A percentile compares a stretch with the other conserved stretches of the same genome.
Evolutionary conservation across 257 asterid species (phyloP).

Genomic region (Nicotiana benthamiana): DNA sequence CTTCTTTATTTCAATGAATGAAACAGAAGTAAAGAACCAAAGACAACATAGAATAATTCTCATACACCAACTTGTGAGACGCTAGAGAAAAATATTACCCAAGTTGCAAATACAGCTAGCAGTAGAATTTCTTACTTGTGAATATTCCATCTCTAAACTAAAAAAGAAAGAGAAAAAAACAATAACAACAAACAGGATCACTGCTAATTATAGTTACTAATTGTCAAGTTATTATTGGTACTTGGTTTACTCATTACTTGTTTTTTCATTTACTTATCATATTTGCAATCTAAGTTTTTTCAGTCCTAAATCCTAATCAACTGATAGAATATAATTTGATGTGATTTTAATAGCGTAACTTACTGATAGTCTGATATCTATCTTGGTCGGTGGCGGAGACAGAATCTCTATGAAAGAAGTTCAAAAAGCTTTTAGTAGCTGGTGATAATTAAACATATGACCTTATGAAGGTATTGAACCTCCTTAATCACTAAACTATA

Average conservation of each 20-base stretch:
- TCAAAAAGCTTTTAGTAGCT: too few relatives aligned
- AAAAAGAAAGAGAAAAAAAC: background rate
- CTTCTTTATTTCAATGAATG: background rate
- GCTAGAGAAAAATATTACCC: background rate
- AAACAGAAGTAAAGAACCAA: background rate
- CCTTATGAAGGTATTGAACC: too few relatives aligned
- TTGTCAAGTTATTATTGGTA: background rate
- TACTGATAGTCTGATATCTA: background rate
- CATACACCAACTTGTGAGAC: background rate
- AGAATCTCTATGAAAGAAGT: too few relatives aligned
- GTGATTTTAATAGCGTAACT: background rate
- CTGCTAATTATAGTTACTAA: too few relatives aligned
- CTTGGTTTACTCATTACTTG: background rate
- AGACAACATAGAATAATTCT: background rate
- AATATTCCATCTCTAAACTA: background rate
- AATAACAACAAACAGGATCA: background rate
- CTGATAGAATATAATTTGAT: too few relatives aligned
- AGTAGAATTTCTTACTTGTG: background rate
- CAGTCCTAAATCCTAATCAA: background rate
- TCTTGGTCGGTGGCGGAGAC: too few relatives aligned
- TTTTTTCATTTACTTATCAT: background rate
- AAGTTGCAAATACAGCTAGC: background rate
- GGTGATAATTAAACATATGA: too few relatives aligned
- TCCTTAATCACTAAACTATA: too few relatives aligned
- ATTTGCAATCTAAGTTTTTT: too few relatives aligned